A percentile compares a stretch with the other conserved stretches of the same genome.
Evolutionary conservation across 179 eudicot species (phyloP).

Genomic region (Camellia oleifera): DNA sequence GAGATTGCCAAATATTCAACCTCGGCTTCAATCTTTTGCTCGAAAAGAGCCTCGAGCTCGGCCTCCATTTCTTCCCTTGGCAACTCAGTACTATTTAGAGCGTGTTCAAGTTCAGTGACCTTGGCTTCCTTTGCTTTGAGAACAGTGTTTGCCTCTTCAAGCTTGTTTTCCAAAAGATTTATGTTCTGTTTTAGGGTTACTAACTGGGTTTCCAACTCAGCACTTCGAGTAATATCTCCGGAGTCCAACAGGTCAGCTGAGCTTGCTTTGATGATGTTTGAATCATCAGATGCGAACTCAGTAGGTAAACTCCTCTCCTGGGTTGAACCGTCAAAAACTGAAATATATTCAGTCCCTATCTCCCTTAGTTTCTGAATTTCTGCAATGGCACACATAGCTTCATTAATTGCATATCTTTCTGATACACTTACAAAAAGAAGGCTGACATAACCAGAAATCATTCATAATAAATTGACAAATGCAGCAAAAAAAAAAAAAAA

Average conservation of each 20-base stretch:
- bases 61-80: slow-evolving; percentile 33
- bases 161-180: slow-evolving; percentile 40
- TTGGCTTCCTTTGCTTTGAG: slow-evolving; percentile 40
- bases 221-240: slow-evolving; percentile 16
- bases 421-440: not conserved
- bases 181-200: slow-evolving; percentile 27
- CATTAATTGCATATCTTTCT: too few relatives aligned
- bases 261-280: slow-evolving; percentile 18
- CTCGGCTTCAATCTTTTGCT: slow-evolving; percentile 70
- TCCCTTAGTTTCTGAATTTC: slow-evolving; percentile 66
- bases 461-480: not conserved
- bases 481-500: too few relatives aligned
- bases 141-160: slow-evolving; percentile 38
- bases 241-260: slow-evolving; percentile 21
- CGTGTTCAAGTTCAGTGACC: slow-evolving; percentile 40
- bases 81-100: slow-evolving; percentile 22
- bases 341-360: slow-evolving; percentile 46
- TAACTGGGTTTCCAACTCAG: slow-evolving; percentile 23
- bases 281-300: slow-evolving; percentile 20
- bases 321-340: slow-evolving; percentile 32
- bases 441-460: not conserved
- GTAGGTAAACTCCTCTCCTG: slow-evolving; percentile 14
- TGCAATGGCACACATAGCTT: slow-evolving; percentile 28
- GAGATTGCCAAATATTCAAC: slow-evolving; percentile 52
- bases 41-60: slow-evolving; percentile 54